phyloP scores from a whole-genome alignment of 2,329 filamentous ascomycete genomes.

The Gnomoniopsis sp. region DNA sequence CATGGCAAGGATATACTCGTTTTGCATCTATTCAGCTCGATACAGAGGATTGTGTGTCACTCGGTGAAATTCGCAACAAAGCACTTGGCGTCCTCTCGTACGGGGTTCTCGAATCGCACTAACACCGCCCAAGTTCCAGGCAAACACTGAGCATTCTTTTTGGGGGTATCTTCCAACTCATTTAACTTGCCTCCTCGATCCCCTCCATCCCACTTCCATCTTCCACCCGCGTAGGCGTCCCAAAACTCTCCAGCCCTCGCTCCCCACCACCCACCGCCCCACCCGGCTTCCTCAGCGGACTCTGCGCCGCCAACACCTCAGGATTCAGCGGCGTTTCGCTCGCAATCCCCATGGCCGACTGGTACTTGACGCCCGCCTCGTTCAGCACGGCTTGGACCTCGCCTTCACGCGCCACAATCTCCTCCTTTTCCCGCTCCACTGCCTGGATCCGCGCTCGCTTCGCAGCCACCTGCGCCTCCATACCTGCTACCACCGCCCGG shows the following conservation, averaged over 20 bases:
- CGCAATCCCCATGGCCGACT: constrained; percentile 36
- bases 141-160: background rate
- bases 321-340: constrained; percentile 17
- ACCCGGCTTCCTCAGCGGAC: constrained; percentile 27
- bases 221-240: constrained; percentile 37
- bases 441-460: constrained; percentile 63
- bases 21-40: constrained; percentile 20
- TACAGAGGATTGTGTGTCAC: no score
- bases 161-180: constrained; percentile 3
- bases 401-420: constrained; percentile 65
- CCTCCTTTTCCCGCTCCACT: constrained; percentile 63
- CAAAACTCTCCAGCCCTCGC: constrained; percentile 45
- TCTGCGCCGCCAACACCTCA: constrained; percentile 23
- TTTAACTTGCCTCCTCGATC: constrained; percentile 3
- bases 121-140: constrained; percentile 7
- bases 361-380: constrained; percentile 69
- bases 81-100: no score
- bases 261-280: constrained; percentile 24
- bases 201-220: constrained; percentile 27
- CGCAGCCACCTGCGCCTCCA: constrained; percentile 60
- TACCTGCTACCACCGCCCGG: constrained; percentile 55
- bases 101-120: no score
- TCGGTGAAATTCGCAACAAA: no score
- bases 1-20: constrained; percentile 23
- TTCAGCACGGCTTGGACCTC: constrained; percentile 80